These are phyloP conservation scores for Musa troglodytarum DNA, from an alignment of 176 grass and related monocot species.

Conservation along the genomic window DNA sequence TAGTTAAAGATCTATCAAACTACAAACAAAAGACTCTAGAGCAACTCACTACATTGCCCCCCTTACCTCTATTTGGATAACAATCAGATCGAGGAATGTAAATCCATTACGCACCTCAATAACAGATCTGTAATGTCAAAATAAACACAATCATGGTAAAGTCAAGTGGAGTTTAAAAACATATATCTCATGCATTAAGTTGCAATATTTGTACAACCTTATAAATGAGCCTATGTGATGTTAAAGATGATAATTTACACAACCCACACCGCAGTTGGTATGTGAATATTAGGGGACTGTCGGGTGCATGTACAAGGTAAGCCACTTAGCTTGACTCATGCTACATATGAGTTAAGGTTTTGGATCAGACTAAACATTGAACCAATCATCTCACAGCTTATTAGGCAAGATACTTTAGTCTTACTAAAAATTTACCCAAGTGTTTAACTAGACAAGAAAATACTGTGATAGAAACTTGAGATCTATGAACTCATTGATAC, in stretches of 20 bases:
- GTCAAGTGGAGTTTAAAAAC: too few species aligned
- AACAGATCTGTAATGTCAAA: constrained; percentile 42
- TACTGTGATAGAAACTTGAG: too few species aligned
- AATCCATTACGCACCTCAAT: constrained; percentile 92
- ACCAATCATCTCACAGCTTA: too few species aligned
- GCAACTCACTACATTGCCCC: not conserved
- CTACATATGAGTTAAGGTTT: not conserved
- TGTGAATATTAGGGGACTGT: not conserved
- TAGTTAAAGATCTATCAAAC: not conserved
- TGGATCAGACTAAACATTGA: too few species aligned
- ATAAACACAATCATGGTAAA: not conserved
- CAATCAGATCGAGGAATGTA: constrained; percentile 92
- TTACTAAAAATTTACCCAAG: not conserved
- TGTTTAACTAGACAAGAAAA: too few species aligned
- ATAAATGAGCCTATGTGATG: not conserved
- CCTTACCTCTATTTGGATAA: constrained; percentile 79
- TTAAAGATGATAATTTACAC: too few species aligned
- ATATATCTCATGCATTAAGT: not conserved
- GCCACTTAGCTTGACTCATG: not conserved
- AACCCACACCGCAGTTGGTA: not conserved
- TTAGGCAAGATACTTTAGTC: not conserved
- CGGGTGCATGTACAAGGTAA: not conserved
- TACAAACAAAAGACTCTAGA: not conserved
- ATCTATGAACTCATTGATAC: too few species aligned
- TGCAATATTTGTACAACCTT: not conserved